Conservation (phyloP, 2,329 filamentous ascomycete species). For the Colletotrichum echinochloae region DNA sequence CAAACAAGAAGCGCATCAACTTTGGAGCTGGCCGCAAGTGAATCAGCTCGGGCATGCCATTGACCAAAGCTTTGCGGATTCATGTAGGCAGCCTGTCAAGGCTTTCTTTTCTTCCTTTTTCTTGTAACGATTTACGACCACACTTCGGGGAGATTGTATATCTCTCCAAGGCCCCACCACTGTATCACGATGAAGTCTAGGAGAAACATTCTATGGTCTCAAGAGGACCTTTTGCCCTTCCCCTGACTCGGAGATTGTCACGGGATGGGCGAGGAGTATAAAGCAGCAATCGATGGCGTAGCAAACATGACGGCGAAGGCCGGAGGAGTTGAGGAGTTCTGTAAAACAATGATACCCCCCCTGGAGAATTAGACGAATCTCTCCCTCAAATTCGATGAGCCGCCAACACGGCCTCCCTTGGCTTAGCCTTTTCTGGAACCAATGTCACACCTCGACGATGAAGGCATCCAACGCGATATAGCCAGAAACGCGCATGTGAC, state of each 20-base stretch:
- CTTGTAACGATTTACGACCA: neutral
- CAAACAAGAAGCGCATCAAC: slow-evolving; percentile 68
- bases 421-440: neutral
- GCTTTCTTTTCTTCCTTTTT: neutral
- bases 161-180: neutral
- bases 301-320: neutral
- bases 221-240: neutral
- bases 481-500: slow-evolving; percentile 7
- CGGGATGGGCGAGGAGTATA: neutral
- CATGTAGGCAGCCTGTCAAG: neutral
- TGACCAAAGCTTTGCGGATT: neutral
- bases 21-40: slow-evolving; percentile 67
- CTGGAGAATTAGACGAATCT: neutral
- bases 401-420: neutral
- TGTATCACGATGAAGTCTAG: neutral
- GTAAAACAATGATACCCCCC: slow-evolving; percentile 21
- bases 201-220: too few relatives aligned
- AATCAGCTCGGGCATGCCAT: slow-evolving; percentile 7
- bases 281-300: neutral
- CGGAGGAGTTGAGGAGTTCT: slow-evolving; percentile 22
- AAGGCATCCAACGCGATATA: neutral
- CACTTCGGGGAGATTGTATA: neutral
- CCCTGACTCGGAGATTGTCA: neutral
- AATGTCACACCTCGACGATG: neutral
- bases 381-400: neutral